Base-by-base conservation (phyloP, 208 protist genomes). In the Sergeia podlipaevii region DNA sequence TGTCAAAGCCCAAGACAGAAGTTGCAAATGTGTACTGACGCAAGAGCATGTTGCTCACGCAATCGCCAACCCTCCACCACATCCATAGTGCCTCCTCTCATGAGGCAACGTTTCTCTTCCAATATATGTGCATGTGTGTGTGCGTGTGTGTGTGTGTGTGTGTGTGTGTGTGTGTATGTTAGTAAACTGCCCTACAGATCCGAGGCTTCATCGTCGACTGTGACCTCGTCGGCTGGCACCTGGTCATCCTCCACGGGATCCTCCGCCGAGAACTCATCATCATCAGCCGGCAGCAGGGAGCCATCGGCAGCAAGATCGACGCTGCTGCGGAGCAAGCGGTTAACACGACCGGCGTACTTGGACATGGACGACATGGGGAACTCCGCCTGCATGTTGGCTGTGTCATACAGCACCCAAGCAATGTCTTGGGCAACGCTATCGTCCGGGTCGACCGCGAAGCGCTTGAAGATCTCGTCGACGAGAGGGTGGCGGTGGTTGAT, bases 401-500 rank as follows among this genome's bases (percentile, higher is more conserved):
- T 97, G 59, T 99, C 96, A 69, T 95, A 99, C 23, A 99, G 85
- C 47, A 99, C 80, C 60, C 77, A 81, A 15, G 95, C 89, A 13
- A 97, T 72, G 52, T 99, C 96, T 34, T 77, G 78, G 5, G 89
- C 66, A 3, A 69, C 42, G 24, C 76, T 33, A 75, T 99, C 96
- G 7, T 96, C 72, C 30, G 59, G 30, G 69, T 97, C 76, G 5
- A 77, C 83, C 23, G 88, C 49, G 50, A 98, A 74, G 43, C 86
- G 76, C 13, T 77, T 58, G 62, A 90, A 85, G 10, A 99, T 77
- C 45, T 97, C 78, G 8, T 85, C 57, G 20, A 99, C 91, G 15
- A 99, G 73, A 4, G 97, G 91, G 70, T 99, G 98, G 37, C 84
- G 74, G 46, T 98, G 91, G 89, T 99, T 99, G 64, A 99, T 74